Conservation (phyloP, 768 basidiomycete species). For the Pleurotus sapidus region DNA sequence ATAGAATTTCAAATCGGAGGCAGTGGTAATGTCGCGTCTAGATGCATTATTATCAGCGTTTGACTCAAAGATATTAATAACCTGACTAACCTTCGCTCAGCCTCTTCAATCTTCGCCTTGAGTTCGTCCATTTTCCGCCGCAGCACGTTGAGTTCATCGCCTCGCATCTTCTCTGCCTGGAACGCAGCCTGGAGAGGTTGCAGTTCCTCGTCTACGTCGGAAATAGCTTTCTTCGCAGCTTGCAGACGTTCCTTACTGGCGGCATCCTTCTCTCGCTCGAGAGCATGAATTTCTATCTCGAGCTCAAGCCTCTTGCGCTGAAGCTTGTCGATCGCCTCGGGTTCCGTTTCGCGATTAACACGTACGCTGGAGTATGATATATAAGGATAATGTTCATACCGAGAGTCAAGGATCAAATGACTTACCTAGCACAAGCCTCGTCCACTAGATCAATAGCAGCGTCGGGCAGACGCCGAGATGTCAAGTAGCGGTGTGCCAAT, state of each 20-base stretch:
- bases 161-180: constrained; percentile 80
- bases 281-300: constrained; percentile 92
- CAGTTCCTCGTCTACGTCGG: constrained; percentile 83
- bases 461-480: constrained; percentile 75
- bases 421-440: constrained; percentile 85
- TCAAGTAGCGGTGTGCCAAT: constrained; percentile 91
- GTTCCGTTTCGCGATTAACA: constrained; percentile 91
- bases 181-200: constrained; percentile 81
- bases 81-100: constrained; percentile 70
- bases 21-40: constrained; percentile 70
- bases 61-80: not conserved
- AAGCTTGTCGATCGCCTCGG: constrained; percentile 89
- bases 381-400: no score
- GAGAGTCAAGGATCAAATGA: not conserved
- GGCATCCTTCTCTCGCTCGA: constrained; percentile 88
- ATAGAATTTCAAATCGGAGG: constrained; percentile 88
- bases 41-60: not conserved
- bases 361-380: constrained; percentile 53
- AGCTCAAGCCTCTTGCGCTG: constrained; percentile 88
- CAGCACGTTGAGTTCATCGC: constrained; percentile 75
- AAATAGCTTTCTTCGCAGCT: constrained; percentile 71
- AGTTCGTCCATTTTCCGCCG: constrained; percentile 87
- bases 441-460: constrained; percentile 91
- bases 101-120: constrained; percentile 88
- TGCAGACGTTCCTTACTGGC: constrained; percentile 84